A percentile compares a stretch with the other conserved stretches of the same genome.
Conservation (phyloP, 2,329 filamentous ascomycete species). For the Coccinonectria pachysandricola region DNA sequence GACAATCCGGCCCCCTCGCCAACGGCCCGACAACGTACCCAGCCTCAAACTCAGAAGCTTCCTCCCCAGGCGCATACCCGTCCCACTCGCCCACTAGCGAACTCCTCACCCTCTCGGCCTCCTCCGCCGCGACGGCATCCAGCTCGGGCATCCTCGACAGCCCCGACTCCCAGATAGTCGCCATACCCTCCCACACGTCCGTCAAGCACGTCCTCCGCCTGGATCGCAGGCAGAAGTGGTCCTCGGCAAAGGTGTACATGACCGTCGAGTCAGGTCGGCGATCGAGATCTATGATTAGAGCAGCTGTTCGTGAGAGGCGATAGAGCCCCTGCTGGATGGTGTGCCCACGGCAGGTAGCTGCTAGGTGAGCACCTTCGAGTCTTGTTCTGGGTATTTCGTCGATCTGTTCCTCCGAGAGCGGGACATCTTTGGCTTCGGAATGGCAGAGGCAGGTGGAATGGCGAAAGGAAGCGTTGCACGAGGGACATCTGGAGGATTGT, state of each 20-base stretch:
- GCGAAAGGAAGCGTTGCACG: no score
- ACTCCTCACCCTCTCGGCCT: not conserved
- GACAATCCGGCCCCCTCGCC: no score
- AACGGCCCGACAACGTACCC: not conserved
- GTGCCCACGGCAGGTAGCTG: not conserved
- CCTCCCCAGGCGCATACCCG: not conserved
- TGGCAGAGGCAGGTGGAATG: no score
- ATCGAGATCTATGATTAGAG: not conserved
- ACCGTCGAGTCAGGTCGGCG: not conserved
- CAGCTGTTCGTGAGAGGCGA: not conserved
- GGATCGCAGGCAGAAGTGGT: not conserved
- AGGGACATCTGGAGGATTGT: no score
- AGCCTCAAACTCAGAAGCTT: not conserved
- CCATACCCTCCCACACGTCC: no score
- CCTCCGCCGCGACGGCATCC: not conserved
- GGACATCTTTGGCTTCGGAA: no score
- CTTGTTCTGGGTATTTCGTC: conserved; percentile 7
- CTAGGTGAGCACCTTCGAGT: conserved; percentile 6
- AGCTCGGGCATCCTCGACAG: no score
- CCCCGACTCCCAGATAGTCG: no score
- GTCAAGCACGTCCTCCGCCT: not conserved
- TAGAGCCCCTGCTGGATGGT: not conserved
- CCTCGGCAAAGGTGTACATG: not conserved
- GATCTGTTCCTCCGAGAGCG: no score
- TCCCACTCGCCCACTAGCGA: not conserved